Base-by-base conservation (phyloP, 139 green algal genomes). In the Pleodorina starrii region DNA sequence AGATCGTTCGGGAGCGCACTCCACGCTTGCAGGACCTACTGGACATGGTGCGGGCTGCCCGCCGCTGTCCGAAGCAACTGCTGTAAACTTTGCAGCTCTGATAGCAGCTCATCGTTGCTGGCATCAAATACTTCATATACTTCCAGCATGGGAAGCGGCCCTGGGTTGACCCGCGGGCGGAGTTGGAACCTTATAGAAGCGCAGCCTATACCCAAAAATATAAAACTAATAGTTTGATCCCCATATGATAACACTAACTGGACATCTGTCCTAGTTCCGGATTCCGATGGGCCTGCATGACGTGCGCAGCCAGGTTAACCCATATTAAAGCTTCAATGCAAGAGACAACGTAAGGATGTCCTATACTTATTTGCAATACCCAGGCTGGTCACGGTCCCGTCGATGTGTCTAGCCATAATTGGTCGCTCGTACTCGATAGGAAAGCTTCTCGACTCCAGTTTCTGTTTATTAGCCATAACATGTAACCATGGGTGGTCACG, bases 401-500 rank as follows among this genome's bases (percentile, higher is more conserved):
- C n/a, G n/a, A n/a, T n/a, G n/a, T n/a, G n/a, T n/a, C n/a, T n/a
- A n/a, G n/a, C n/a, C n/a, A n/a, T n/a, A n/a, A n/a, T n/a, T n/a
- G n/a, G n/a, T n/a, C n/a, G n/a, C n/a, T n/a, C n/a, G n/a, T n/a
- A n/a, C n/a, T n/a, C n/a, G n/a, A n/a, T n/a, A n/a, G n/a, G n/a
- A n/a, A n/a, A n/a, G n/a, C n/a, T n/a, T n/a, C n/a, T n/a, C n/a
- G n/a, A n/a, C n/a, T n/a, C n/a, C n/a, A n/a, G n/a, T n/a, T n/a
- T n/a, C n/a, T n/a, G n/a, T n/a, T 66, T 66, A 27, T 66, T 66
- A 66, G 29, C 6, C 21, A 5, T 66, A 5, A 32, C 29, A 60
- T 25, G 50, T 60, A 66, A 12, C 54, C 5, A 99, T 99, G 97
- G 97, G 97, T 19, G 97, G 97, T 0, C 97, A 99, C 85, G 97